Evolutionary conservation across 2,329 filamentous ascomycete genomes (phyloP), one percentile per base, ranked within the genome.

Genomic region (Nothopassalora personata): DNA sequence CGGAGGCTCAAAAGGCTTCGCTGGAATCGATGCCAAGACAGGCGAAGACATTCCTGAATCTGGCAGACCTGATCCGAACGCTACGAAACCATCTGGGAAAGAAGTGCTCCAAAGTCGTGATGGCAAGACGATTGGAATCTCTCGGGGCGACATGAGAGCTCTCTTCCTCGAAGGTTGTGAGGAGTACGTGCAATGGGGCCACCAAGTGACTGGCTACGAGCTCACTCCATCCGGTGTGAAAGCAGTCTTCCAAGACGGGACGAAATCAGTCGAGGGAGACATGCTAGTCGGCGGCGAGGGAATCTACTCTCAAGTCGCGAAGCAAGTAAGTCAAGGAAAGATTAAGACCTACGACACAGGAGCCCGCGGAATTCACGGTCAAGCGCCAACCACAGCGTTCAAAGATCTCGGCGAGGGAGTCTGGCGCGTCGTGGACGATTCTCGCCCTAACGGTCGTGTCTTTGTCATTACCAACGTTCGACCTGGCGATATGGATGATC

Each of bases 401-500:
- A 82, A 81, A 60, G 78, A 71, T 0, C 74, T 88, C 0, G 84
- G 85, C 1, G 85, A 87, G 69, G 85, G 86, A 1, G 85, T 88
- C 0, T 87, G 81, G 67, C 67, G 78, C 2, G n/a, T 86, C 0
- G 65, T 70, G 0, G 85, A 88, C 65, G 70, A 75, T 1, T 73
- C 76, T 0, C 74, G 78, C 11, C 70, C 77, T 0, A 68, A 75
- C 1, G 83, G 83, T 0, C 70, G 69, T 6, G 72, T 84, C 1
- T 82, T 80, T 57, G 66, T 83, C 59, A 87, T 88, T 51, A 88
- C 85, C 1, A 88, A 88, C 54, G 82, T 88, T 0, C 80, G 85
- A 1, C 69, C 83, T 0, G 77, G 75, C 5, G 84, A 86, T 47
- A 82, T 82, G 80, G 75, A 87, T 64, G 77, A 87, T 60, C 80